Conservation (phyloP, 2,329 filamentous ascomycete genomes). For the Curvularia hawaiiensis region DNA sequence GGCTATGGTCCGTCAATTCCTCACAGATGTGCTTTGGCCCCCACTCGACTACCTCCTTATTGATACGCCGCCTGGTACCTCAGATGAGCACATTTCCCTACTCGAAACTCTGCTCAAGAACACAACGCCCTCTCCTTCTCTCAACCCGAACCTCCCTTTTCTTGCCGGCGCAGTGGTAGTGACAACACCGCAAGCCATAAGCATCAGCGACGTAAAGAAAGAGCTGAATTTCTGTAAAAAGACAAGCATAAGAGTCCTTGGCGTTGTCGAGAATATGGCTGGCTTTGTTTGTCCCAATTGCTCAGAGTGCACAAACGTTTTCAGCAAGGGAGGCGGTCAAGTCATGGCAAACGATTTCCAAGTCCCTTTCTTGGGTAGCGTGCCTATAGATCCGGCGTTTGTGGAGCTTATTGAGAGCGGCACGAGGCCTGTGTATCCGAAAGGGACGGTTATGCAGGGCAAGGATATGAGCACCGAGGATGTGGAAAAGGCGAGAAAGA, state of each 20-base stretch:
- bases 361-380: constrained; percentile 81
- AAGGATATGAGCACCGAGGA: constrained; percentile 34
- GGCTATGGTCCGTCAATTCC: constrained; percentile 96
- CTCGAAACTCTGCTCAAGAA: constrained; percentile 74
- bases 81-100: constrained; percentile 95
- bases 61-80: constrained; percentile 94
- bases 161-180: constrained; percentile 90
- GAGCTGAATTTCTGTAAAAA: constrained; percentile 93
- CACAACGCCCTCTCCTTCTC: constrained; percentile 24
- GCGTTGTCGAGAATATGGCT: constrained; percentile 97
- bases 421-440: constrained; percentile 69
- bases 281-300: constrained; percentile 81
- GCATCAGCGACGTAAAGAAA: constrained; percentile 91
- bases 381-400: constrained; percentile 94
- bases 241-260: constrained; percentile 77
- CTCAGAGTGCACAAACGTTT: constrained; percentile 88
- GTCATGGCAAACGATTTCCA: constrained; percentile 86
- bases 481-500: constrained; percentile 23
- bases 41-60: constrained; percentile 90
- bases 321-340: constrained; percentile 86
- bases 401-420: constrained; percentile 82
- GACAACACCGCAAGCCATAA: constrained; percentile 93
- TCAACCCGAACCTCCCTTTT: constrained; percentile 14
- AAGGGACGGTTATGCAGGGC: constrained; percentile 60
- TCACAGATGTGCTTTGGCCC: constrained; percentile 87